Evolutionary conservation across 2,329 filamentous ascomycete genomes (phyloP), one percentile per base, ranked within the genome.

Genomic region (Thielaviopsis populi): DNA sequence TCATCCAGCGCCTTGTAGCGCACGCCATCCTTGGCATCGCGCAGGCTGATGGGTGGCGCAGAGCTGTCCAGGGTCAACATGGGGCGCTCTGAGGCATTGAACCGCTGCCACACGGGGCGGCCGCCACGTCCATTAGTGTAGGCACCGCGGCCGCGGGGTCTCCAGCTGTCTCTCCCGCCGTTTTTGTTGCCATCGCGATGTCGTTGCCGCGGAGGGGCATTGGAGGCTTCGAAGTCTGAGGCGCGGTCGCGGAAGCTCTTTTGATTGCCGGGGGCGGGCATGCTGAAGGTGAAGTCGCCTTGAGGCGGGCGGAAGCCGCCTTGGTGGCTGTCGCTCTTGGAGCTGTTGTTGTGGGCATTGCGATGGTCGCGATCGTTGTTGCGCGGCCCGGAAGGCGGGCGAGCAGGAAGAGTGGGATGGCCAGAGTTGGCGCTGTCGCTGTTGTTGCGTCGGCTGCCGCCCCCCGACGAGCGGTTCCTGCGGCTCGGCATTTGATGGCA

Each of bases 371-470:
- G 60, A 54, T 62, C 60, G 33, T 62, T 62, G 46, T 43, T 60
- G 17, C 62, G 62, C 58, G 65, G 63, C 2, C 63, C 59, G 10
- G 54, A 41, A 10, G 61, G 60, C 11, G 60, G 54, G 59, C 50
- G 58, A 42, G 60, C 42, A 15, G 61, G 54, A 37, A 61, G 43
- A 15, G 53, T 46, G 2, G 43, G 53, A 48, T 41, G 24, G 24
- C 19, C 60, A 24, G 61, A 22, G 63, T 70, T 86, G 84, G 13
- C 87, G 76, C 69, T 85, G 85, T 1, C 84, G 83, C 71, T 87
- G 33, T 63, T 30, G 37, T 63, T 56, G 58, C 59, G 43, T 53
- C 61, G 62, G 62, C 43, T 61, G 43, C 59, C 63, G 42, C 63
- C 48, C 22, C 33, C 59, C 41, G 59, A 30, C 24, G 53, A 61